Evolutionary conservation across 129 eudicot genomes (phyloP).

Genomic region (Arctium lappa): DNA sequence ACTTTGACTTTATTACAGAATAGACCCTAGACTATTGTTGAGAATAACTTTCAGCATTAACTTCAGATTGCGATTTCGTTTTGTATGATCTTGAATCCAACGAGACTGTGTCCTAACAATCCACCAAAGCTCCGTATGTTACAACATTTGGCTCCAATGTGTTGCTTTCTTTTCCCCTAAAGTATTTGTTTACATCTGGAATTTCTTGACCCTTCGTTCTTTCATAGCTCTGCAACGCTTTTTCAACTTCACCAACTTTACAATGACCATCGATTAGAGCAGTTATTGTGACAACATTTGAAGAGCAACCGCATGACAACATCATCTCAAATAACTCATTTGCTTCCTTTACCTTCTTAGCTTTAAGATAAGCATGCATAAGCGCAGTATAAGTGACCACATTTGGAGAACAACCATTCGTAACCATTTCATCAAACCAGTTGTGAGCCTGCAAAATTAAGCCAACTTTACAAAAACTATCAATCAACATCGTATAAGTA

Average conservation of each 20-base stretch:
- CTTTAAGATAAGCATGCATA: slow-evolving; percentile 88
- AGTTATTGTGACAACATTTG: slow-evolving; percentile 80
- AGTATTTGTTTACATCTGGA: slow-evolving; percentile 59
- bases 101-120: too few species aligned
- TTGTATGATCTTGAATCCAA: too few species aligned
- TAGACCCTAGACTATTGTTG: too few species aligned
- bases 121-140: slow-evolving; percentile 92
- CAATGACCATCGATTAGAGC: slow-evolving; percentile 87
- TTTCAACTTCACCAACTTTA: slow-evolving; percentile 70
- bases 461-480: slow-evolving; percentile 91
- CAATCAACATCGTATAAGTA: slow-evolving; percentile 80
- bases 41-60: too few species aligned
- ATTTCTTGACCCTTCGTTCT: slow-evolving; percentile 64
- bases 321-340: slow-evolving; percentile 74
- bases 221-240: slow-evolving; percentile 73
- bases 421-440: slow-evolving; percentile 82
- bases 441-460: slow-evolving; percentile 65
- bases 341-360: slow-evolving; percentile 51
- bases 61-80: too few species aligned
- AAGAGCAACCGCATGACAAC: slow-evolving; percentile 64
- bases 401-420: slow-evolving; percentile 72
- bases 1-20: too few species aligned
- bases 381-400: slow-evolving; percentile 92
- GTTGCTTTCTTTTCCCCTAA: slow-evolving; percentile 36
- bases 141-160: slow-evolving; percentile 66